Evolutionary conservation across 345 rosid genomes (phyloP).

Genomic region (Populus deltoides): DNA sequence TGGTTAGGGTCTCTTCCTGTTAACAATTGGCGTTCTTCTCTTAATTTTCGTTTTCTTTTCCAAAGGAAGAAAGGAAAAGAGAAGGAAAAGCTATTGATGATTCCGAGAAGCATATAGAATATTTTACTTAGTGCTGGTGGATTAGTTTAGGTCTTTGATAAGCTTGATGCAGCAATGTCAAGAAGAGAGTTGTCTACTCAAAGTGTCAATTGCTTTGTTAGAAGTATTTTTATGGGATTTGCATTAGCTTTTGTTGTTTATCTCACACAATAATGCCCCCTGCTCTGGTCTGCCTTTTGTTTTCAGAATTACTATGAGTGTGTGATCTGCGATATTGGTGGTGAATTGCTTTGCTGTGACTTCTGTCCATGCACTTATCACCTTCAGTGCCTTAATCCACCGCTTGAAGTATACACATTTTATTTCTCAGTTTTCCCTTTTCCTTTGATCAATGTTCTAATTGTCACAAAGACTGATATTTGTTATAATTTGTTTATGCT

Average conservation of each 20-base stretch:
- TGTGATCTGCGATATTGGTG: conserved; percentile 3
- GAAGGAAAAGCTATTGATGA: too few relatives aligned
- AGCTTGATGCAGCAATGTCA: too few relatives aligned
- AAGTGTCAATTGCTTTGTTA: too few relatives aligned
- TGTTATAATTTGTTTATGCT: background rate
- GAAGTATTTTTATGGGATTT: background rate
- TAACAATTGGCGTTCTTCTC: too few relatives aligned
- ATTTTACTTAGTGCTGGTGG: too few relatives aligned
- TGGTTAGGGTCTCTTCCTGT: too few relatives aligned
- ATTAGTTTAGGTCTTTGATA: too few relatives aligned
- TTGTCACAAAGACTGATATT: background rate
- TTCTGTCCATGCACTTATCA: conserved; percentile 13
- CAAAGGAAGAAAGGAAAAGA: too few relatives aligned
- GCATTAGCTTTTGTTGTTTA: background rate
- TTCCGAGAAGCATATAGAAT: too few relatives aligned
- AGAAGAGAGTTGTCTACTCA: too few relatives aligned
- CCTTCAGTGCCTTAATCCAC: conserved; percentile 11
- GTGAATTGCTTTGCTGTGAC: conserved; percentile 15
- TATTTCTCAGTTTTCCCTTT: background rate
- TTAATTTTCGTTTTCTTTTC: too few relatives aligned
- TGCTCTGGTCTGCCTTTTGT: background rate
- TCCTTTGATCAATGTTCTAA: background rate
- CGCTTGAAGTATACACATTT: conserved; percentile 4
- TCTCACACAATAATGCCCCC: background rate
- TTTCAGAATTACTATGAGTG: conserved; percentile 12